Base-by-base conservation (phyloP, 805 yeast species). In the Dipodascopsis uninucleata region DNA sequence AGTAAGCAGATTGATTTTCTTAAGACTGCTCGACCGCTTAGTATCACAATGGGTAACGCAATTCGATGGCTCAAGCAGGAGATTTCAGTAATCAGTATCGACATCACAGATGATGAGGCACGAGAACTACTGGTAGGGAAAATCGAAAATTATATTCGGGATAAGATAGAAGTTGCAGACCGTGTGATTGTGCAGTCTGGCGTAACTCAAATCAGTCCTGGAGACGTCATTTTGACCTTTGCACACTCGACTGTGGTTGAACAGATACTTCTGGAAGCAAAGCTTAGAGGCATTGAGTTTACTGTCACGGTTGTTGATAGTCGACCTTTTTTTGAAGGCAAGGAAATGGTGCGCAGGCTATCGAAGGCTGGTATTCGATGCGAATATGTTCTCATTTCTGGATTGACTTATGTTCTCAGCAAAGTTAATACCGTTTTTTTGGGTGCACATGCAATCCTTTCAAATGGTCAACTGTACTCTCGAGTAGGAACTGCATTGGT, bases 41-140 rank as follows among this genome's bases (percentile, higher is more conserved):
- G 93, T 44, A 85, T 89, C 2, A 77, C 96, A 1, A 93, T 93
- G 98, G 98, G 98, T 43, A 93, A 89, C 68, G 90, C 97, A 2
- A 93, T 93, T 55, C 78, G 98, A 58, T 89, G 97, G 96, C 74
- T 93, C 53, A 93, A 93, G 61, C 97, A 90, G 69, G 90, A 85
- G 63, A 90, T 93, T 43, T 79, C 96, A 0, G 74, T 77, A 33
- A 78, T 90, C 38, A 81, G 88, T 46, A 80, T 89, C 44, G 94
- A 85, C 52, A 70, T 78, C 24, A 63, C 72, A 22, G 93, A 84
- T 45, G 71, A 65, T 14, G 63, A 74, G 25, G 95, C 96, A 22
- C 88, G 86, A 61, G 65, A 61, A 10, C 68, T 72, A 28, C 71
- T 93, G 45, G 66, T 77, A 46, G 80, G 74, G 37, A 76, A 77